Base-by-base conservation (phyloP, 352 stramenopile species). In the Phytophthora colocasiae region DNA sequence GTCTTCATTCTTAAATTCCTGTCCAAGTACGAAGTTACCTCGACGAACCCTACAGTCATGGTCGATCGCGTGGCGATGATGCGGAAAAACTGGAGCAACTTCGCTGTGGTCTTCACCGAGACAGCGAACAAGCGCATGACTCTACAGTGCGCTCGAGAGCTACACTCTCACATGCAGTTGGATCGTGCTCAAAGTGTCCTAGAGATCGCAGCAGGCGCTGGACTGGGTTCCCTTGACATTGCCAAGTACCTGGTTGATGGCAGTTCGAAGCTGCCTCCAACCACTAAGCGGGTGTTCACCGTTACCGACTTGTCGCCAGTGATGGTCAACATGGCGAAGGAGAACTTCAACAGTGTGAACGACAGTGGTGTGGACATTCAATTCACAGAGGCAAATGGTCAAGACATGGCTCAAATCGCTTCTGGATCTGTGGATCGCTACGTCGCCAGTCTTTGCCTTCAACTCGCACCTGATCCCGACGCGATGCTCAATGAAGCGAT, bases 151-250 rank as follows among this genome's bases (percentile, higher is more conserved):
- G 59, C 78, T n/a, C 29, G 32, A 6, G 43, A 83, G 17, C n/a
- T 87, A 50, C 75, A 87, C 69, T 57, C 61, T 3, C 64, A 83
- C 56, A 70, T 87, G 78, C 49, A 87, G 57, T 66, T 87, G 10
- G 65, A 81, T 24, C 14, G 14, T 3, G 75, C 75, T 10, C 52
- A 52, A 38, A 63, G 44, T 22, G 75, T 83, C 57, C 60, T 87
- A 10, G 78, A 87, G 62, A 64, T 87, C 19, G 78, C 69, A 22
- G 73, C 78, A 6, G 78, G 78, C 5, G 73, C 55, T 11, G 78
- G 78, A 4, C 31, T 87, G 15, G 69, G 78, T 27, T 79, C 75
- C 11, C 56, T 77, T 0, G 78, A 85, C 60, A 52, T 75, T 15
- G 22, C 69, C 1, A 38, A 66, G 24, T 66, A 69, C 15, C 24